Percentiles rank a stretch among this genome's conserved stretches.
These are phyloP conservation scores for Penicillium sp. DNA, from an alignment of 2,329 filamentous ascomycete species.

Conservation along the genomic window DNA sequence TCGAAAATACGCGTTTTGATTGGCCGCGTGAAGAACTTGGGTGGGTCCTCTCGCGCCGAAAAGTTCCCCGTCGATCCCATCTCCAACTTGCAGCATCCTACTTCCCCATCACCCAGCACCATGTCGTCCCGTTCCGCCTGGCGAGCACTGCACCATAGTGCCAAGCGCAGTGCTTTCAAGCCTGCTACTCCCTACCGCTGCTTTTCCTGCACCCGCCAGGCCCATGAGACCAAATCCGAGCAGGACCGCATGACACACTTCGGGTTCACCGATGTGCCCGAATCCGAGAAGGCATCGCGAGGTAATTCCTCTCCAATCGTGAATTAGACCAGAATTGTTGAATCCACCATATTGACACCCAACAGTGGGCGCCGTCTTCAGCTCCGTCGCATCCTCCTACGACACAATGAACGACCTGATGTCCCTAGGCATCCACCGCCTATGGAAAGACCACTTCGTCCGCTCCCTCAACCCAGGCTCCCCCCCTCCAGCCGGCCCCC, in stretches of 20 bases:
- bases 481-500: conserved; percentile 31
- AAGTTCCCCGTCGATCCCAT: conserved; percentile 16
- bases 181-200: conserved; percentile 42
- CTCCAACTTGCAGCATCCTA: conserved; percentile 3
- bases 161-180: conserved; percentile 28
- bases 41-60: conserved; percentile 17
- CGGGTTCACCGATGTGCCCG: conserved; percentile 79
- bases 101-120: conserved; percentile 7
- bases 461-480: conserved; percentile 80
- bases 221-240: conserved; percentile 38
- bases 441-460: conserved; percentile 98
- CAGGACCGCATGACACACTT: conserved; percentile 73
- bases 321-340: too few relatives aligned
- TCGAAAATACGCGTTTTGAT: conserved; percentile 12
- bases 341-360: too few relatives aligned
- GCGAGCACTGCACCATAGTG: conserved; percentile 35
- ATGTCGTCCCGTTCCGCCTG: conserved; percentile 37
- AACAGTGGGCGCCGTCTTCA: conserved; percentile 80
- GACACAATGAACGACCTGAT: conserved; percentile 99
- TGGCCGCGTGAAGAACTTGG: conserved; percentile 7
- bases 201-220: conserved; percentile 48
- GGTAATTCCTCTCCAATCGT: conserved; percentile 40
- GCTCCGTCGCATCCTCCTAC: conserved; percentile 88
- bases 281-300: conserved; percentile 68
- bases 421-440: conserved; percentile 91